phyloP scores from a whole-genome alignment of 2,329 filamentous ascomycete genomes.

The Sporothrix variecibatus region DNA sequence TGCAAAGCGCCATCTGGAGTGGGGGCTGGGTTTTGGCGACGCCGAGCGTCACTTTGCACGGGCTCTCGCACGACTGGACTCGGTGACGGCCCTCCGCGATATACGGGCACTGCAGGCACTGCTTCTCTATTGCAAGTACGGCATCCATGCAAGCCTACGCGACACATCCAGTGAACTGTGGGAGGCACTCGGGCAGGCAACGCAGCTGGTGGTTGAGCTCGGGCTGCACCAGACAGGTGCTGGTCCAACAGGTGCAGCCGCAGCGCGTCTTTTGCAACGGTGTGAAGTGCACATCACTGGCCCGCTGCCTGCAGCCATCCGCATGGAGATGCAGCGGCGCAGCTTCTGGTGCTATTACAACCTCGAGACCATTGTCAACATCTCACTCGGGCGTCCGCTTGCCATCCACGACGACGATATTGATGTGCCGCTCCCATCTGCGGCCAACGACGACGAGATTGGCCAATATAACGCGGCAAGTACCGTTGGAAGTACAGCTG shows the following conservation, averaged over 20 bases:
- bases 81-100: constrained; percentile 5
- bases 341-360: constrained; percentile 24
- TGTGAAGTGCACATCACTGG: constrained; percentile 19
- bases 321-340: constrained; percentile 20
- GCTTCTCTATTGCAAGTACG: constrained; percentile 19
- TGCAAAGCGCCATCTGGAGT: constrained; percentile 4
- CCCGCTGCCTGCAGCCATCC: neutral
- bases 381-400: constrained; percentile 15
- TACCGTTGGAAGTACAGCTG: neutral
- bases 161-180: constrained; percentile 22
- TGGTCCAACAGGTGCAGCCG: neutral
- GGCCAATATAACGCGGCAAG: neutral
- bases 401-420: constrained; percentile 23
- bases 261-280: neutral
- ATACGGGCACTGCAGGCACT: constrained; percentile 19
- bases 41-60: constrained; percentile 17
- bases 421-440: neutral
- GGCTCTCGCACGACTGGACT: constrained; percentile 6
- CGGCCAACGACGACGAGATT: constrained; percentile 4
- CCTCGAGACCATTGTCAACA: constrained; percentile 21
- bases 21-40: constrained; percentile 7
- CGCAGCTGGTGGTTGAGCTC: constrained; percentile 14
- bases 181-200: constrained; percentile 18
- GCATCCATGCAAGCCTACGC: constrained; percentile 10
- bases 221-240: constrained; percentile 14